These are phyloP conservation scores for Anthracocystis panici-leucophaei DNA, from an alignment of 1,284 basidiomycete genomes.

Conservation along the genomic window DNA sequence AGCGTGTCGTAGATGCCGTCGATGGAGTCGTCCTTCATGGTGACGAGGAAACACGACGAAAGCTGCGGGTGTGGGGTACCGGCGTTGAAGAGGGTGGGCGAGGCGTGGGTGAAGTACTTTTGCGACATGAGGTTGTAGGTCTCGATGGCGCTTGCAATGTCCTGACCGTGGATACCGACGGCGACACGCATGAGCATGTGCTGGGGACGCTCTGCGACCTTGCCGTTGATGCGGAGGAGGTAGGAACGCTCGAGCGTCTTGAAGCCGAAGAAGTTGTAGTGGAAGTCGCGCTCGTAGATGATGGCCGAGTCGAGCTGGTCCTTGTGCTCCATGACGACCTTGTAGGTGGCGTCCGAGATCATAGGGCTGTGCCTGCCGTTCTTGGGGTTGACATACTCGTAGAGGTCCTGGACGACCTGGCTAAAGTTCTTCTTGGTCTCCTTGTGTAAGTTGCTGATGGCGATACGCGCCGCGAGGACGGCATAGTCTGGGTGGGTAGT, in stretches of 20 bases:
- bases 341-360: slow-evolving; percentile 90
- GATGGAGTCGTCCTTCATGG: slow-evolving; percentile 99
- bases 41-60: slow-evolving; percentile 96
- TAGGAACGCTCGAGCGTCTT: slow-evolving; percentile 99
- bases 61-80: slow-evolving; percentile 95
- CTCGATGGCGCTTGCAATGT: slow-evolving; percentile 89
- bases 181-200: slow-evolving; percentile 99
- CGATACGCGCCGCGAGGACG: slow-evolving; percentile 96
- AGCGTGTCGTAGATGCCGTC: slow-evolving; percentile 99
- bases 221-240: slow-evolving; percentile 91
- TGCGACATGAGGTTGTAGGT: slow-evolving; percentile 90
- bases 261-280: slow-evolving; percentile 90
- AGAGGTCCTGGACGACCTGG: slow-evolving; percentile 88
- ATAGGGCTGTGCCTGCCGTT: slow-evolving; percentile 83
- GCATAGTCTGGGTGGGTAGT: slow-evolving; percentile 96
- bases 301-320: slow-evolving; percentile 90
- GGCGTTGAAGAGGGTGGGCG: slow-evolving; percentile 98
- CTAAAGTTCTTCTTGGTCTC: slow-evolving; percentile 98
- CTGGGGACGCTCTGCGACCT: slow-evolving; percentile 95
- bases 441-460: slow-evolving; percentile 98
- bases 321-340: slow-evolving; percentile 85
- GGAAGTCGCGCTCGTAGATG: slow-evolving; percentile 98
- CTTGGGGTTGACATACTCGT: slow-evolving; percentile 96
- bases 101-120: slow-evolving; percentile 89
- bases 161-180: slow-evolving; percentile 92